These are phyloP conservation scores for Austroboletus eburneus DNA, from an alignment of 768 basidiomycete genomes.

Conservation along the genomic window DNA sequence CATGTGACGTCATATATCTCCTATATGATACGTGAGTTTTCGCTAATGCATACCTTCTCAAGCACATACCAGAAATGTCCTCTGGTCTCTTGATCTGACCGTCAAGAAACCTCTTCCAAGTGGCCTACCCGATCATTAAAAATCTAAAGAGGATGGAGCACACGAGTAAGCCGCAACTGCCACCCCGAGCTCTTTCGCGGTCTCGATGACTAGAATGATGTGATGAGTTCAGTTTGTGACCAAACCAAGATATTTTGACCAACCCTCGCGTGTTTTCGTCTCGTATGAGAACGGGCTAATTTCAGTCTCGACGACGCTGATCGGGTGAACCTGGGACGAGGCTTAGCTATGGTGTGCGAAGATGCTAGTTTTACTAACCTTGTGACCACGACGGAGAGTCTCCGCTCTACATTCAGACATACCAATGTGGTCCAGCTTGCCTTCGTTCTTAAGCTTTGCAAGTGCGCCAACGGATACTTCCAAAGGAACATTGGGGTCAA, in stretches of 20 bases:
- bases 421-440: conserved; percentile 49
- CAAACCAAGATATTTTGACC: too few relatives aligned
- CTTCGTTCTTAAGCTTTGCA: conserved; percentile 31
- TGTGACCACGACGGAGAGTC: conserved; percentile 40
- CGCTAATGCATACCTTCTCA: background rate
- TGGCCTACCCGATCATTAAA: conserved; percentile 32
- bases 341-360: too few relatives aligned
- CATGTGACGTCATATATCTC: conserved; percentile 36
- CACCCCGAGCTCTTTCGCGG: conserved; percentile 50
- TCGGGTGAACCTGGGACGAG: conserved; percentile 42
- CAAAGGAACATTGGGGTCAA: conserved; percentile 41
- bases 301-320: conserved; percentile 64
- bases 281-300: conserved; percentile 60
- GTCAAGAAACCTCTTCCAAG: conserved; percentile 45
- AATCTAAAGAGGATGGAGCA: conserved; percentile 6
- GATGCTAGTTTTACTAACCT: conserved; percentile 8
- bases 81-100: conserved; percentile 38
- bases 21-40: conserved; percentile 15
- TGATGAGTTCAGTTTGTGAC: conserved; percentile 1
- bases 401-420: conserved; percentile 50
- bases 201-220: conserved; percentile 40
- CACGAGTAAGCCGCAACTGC: conserved; percentile 58
- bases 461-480: conserved; percentile 46
- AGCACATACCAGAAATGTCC: conserved; percentile 30
- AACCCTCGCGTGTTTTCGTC: conserved; percentile 44